phyloP scores from a whole-genome alignment of 495 filamentous ascomycete species.

The Xylaria grammica region DNA sequence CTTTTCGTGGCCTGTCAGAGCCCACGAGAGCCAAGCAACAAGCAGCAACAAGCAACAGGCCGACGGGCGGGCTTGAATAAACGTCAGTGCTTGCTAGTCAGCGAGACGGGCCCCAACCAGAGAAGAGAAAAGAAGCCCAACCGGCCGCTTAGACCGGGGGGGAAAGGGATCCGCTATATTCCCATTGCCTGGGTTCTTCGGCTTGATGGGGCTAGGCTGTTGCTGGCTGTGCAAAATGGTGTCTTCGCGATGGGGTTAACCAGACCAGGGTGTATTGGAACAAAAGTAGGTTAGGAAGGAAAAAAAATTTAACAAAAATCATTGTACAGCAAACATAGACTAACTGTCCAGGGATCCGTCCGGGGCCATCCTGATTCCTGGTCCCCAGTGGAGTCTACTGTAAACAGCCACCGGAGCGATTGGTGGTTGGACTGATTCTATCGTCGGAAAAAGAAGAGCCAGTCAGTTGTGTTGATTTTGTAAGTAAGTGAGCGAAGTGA shows the following conservation, averaged over 20 bases:
- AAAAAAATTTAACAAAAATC: conserved; percentile 14
- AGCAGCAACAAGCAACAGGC: background rate
- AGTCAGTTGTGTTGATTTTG: conserved; percentile 2
- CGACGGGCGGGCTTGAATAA: conserved; percentile 7
- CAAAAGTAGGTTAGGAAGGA: background rate
- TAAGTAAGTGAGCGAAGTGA: conserved; percentile 1
- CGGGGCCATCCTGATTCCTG: conserved; percentile 11
- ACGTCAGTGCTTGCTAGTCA: conserved; percentile 1
- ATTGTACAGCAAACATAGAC: background rate
- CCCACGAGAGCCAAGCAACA: background rate
- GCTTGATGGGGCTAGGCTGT: conserved; percentile 21
- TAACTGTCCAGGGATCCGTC: background rate
- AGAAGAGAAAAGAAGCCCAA: conserved; percentile 12
- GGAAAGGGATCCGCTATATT: conserved; percentile 13
- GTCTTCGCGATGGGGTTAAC: conserved; percentile 13
- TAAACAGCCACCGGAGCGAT: conserved; percentile 9
- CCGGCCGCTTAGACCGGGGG: conserved; percentile 16
- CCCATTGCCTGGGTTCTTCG: conserved; percentile 21
- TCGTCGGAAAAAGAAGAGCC: conserved; percentile 7
- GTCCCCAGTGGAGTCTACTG: conserved; percentile 11
- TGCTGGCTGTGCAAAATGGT: background rate
- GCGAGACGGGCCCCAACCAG: no score
- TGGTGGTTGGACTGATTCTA: conserved; percentile 10
- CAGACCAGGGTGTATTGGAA: conserved; percentile 11
- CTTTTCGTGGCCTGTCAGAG: background rate